These are phyloP conservation scores for Galerina sulciceps DNA, from an alignment of 768 basidiomycete species.

Conservation along the genomic window DNA sequence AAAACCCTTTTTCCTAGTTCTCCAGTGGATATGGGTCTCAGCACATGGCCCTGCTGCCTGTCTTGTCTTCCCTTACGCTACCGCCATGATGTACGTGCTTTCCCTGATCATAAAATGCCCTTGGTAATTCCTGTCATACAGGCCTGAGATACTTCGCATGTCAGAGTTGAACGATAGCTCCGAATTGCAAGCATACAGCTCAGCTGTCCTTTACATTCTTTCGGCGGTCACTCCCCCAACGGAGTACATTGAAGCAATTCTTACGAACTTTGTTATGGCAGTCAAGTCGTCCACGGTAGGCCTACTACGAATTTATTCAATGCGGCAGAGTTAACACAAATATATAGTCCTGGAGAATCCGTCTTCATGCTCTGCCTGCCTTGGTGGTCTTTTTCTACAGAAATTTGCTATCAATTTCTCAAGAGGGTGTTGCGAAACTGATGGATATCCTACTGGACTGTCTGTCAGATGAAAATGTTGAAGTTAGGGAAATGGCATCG, in stretches of 20 bases:
- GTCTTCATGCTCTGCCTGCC: slow-evolving; percentile 85
- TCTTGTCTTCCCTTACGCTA: slow-evolving; percentile 76
- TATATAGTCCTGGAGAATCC: slow-evolving; percentile 86
- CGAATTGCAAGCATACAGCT: slow-evolving; percentile 82
- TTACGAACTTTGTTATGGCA: slow-evolving; percentile 66
- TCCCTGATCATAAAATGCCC: slow-evolving; percentile 7
- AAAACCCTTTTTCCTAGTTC: slow-evolving; percentile 44
- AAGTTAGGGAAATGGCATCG: slow-evolving; percentile 91
- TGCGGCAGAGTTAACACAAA: slow-evolving; percentile 6
- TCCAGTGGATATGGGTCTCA: slow-evolving; percentile 81
- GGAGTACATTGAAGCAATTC: slow-evolving; percentile 63
- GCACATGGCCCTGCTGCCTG: slow-evolving; percentile 77
- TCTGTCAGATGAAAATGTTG: slow-evolving; percentile 87
- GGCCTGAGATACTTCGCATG: slow-evolving; percentile 89
- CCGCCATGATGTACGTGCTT: slow-evolving; percentile 72
- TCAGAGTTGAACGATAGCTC: slow-evolving; percentile 86
- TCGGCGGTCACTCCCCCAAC: slow-evolving; percentile 79
- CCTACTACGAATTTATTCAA: not conserved
- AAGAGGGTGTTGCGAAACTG: slow-evolving; percentile 66
- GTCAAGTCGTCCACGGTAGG: slow-evolving; percentile 80
- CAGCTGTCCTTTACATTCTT: slow-evolving; percentile 79
- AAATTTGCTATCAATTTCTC: slow-evolving; percentile 78
- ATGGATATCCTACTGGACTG: slow-evolving; percentile 87
- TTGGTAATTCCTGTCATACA: slow-evolving; percentile 30
- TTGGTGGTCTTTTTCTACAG: slow-evolving; percentile 91